These are phyloP conservation scores for Pittosporum tobira DNA, from an alignment of 129 eudicot genomes.

Conservation along the genomic window DNA sequence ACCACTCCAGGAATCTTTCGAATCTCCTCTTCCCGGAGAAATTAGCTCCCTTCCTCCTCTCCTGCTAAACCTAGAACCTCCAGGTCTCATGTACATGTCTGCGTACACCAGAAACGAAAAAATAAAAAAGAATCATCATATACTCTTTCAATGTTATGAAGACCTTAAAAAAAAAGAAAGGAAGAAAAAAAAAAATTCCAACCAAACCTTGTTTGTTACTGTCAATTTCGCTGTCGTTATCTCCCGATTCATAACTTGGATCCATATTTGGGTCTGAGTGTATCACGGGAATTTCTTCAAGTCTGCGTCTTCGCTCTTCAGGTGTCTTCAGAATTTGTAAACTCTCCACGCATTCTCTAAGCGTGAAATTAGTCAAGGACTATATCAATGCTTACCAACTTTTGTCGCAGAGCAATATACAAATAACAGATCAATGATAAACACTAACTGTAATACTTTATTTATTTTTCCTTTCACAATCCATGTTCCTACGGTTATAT, in stretches of 20 bases:
- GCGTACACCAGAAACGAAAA: conserved; percentile 17
- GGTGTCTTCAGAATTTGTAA: conserved; percentile 68
- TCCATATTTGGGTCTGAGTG: conserved; percentile 98
- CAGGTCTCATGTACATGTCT: conserved; percentile 42
- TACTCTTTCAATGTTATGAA: not conserved
- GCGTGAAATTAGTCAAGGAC: conserved; percentile 74
- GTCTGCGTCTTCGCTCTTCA: conserved; percentile 85
- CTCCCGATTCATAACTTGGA: conserved; percentile 78
- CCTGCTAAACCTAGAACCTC: conserved; percentile 42
- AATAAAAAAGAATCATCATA: not conserved
- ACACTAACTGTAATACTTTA: too few relatives aligned
- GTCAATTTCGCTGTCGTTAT: conserved; percentile 51
- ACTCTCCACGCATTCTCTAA: conserved; percentile 91
- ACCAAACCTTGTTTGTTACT: conserved; percentile 63
- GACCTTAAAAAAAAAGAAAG: conserved; percentile 2
- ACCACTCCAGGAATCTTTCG: conserved; percentile 53
- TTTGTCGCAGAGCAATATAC: too few relatives aligned
- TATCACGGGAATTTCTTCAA: conserved; percentile 67
- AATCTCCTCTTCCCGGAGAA: conserved; percentile 55
- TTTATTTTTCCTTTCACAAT: not conserved
- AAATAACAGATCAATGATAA: too few relatives aligned
- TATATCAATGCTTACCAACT: not conserved
- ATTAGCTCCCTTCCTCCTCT: conserved; percentile 58
- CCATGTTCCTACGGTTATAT: too few relatives aligned
- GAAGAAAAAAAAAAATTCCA: too few relatives aligned